phyloP scores from a whole-genome alignment of 2,329 filamentous ascomycete species.

The Hymenoscyphus occultus region DNA sequence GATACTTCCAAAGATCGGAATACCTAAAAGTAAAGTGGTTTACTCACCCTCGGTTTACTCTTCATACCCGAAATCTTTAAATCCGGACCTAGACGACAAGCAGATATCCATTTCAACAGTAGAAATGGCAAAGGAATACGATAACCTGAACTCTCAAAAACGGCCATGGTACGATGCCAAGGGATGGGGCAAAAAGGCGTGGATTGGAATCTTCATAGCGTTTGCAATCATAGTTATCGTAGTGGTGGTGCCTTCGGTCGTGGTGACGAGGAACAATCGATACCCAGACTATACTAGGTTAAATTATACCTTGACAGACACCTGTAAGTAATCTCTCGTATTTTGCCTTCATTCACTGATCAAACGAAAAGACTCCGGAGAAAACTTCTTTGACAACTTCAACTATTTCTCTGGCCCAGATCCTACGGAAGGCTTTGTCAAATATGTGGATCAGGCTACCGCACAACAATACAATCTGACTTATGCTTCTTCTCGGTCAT shows the following conservation, averaged over 20 bases:
- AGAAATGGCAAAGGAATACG: constrained; percentile 3
- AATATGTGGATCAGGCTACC: constrained; percentile 39
- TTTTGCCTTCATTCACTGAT: neutral
- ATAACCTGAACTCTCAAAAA: constrained; percentile 20
- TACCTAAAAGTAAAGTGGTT: neutral
- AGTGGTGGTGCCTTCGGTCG: constrained; percentile 44
- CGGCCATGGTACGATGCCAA: constrained; percentile 46
- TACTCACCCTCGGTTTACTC: constrained; percentile 9
- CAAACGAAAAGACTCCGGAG: constrained; percentile 34
- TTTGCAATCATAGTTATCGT: constrained; percentile 46
- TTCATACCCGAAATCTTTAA: neutral
- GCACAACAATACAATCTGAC: constrained; percentile 55
- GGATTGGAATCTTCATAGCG: constrained; percentile 43
- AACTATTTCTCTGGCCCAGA: constrained; percentile 44
- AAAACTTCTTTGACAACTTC: constrained; percentile 45
- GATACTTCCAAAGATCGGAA: neutral
- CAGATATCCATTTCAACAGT: neutral
- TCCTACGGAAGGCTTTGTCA: constrained; percentile 44
- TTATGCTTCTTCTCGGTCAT: constrained; percentile 51
- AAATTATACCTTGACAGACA: constrained; percentile 42
- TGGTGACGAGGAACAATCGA: constrained; percentile 36
- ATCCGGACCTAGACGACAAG: neutral
- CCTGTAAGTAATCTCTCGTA: constrained; percentile 33
- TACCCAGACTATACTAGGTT: constrained; percentile 45
- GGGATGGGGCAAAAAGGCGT: constrained; percentile 53